Percentiles rank a stretch among this genome's conserved stretches.
These are phyloP conservation scores for Knufia fluminis DNA, from an alignment of 2,329 filamentous ascomycete species.

Conservation along the genomic window DNA sequence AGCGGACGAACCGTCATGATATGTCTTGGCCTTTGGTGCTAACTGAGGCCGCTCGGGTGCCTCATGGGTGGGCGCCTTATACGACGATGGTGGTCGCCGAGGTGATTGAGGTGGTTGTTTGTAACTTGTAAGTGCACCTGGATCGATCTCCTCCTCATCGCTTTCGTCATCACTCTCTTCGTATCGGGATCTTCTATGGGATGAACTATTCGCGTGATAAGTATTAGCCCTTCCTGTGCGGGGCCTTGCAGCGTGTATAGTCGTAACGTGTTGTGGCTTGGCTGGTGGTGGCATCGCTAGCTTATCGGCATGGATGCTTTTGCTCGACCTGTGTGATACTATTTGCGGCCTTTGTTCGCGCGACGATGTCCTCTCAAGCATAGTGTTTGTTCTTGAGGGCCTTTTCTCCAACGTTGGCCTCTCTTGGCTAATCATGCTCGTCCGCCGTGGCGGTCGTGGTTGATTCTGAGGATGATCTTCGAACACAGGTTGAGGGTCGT, in stretches of 20 bases:
- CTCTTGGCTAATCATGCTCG: constrained; percentile 3
- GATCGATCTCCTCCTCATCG: constrained; percentile 12
- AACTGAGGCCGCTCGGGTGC: constrained; percentile 13
- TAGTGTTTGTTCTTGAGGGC: constrained; percentile 4
- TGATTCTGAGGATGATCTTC: constrained; percentile 3
- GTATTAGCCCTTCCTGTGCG: constrained; percentile 16
- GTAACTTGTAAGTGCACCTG: constrained; percentile 10
- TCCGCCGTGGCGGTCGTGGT: not conserved
- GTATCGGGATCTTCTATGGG: constrained; percentile 7
- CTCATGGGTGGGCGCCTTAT: constrained; percentile 11
- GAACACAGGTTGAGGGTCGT: not conserved
- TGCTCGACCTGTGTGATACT: constrained; percentile 10
- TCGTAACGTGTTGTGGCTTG: constrained; percentile 12
- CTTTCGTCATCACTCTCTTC: constrained; percentile 12
- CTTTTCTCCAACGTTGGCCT: constrained; percentile 4
- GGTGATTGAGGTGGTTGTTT: constrained; percentile 15
- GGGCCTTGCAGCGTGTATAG: constrained; percentile 12
- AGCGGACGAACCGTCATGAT: not conserved
- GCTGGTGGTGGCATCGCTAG: constrained; percentile 19
- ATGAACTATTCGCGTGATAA: constrained; percentile 13
- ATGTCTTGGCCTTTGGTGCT: constrained; percentile 8
- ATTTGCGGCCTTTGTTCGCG: constrained; percentile 7
- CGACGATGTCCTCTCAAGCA: not conserved
- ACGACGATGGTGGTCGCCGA: constrained; percentile 18
- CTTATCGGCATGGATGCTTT: constrained; percentile 16